These are phyloP conservation scores for Colletotrichum liriopes DNA, from an alignment of 2,329 filamentous ascomycete species.

Conservation along the genomic window DNA sequence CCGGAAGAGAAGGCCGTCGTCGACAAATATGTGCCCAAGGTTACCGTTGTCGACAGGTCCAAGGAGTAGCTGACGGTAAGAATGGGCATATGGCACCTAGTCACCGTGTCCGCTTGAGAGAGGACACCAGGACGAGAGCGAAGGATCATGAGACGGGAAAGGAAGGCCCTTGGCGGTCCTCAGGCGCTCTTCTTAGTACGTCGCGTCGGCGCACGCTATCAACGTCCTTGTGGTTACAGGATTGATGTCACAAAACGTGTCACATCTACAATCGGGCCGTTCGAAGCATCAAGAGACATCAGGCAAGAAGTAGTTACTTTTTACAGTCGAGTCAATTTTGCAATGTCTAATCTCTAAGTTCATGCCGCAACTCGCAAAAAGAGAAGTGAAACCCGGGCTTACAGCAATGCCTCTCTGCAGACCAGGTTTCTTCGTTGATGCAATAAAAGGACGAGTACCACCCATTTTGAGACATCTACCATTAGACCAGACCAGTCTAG, in stretches of 20 bases:
- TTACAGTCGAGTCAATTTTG: slow-evolving; percentile 30
- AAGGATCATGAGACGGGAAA: background rate
- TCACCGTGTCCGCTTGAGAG: background rate
- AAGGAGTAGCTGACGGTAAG: background rate
- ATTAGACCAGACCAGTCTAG: slow-evolving; percentile 43
- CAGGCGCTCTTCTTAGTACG: background rate
- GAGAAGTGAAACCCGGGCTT: slow-evolving; percentile 8
- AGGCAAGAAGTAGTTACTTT: background rate
- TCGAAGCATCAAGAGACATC: background rate
- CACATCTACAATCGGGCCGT: background rate
- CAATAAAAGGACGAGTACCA: slow-evolving; percentile 33
- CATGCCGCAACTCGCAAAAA: slow-evolving; percentile 15
- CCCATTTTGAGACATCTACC: slow-evolving; percentile 42
- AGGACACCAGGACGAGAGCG: slow-evolving; percentile 22
- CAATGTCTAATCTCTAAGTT: slow-evolving; percentile 35
- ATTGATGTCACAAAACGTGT: background rate
- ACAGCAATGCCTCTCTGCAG: slow-evolving; percentile 9
- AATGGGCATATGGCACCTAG: slow-evolving; percentile 12
- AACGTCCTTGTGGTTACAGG: background rate
- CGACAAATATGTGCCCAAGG: slow-evolving; percentile 72
- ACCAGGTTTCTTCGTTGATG: slow-evolving; percentile 22
- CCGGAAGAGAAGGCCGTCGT: slow-evolving; percentile 81
- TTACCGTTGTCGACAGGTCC: slow-evolving; percentile 71
- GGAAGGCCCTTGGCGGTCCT: background rate
- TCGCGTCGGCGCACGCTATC: background rate